Conservation (phyloP, 1,139 yeast genomes). For the Pichiaceae sp. region DNA sequence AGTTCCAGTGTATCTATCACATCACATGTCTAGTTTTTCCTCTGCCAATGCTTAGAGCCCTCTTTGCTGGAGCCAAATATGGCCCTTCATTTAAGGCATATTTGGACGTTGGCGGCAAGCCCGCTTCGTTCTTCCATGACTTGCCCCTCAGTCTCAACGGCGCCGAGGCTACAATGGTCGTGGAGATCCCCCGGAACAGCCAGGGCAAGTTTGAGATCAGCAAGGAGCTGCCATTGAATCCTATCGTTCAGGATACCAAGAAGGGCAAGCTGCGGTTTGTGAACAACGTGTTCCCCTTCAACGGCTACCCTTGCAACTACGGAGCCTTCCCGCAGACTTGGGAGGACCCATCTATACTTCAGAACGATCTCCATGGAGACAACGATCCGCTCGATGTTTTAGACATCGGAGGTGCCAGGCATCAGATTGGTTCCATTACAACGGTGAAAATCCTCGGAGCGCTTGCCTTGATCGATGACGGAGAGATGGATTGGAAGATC, state of each 20-base stretch:
- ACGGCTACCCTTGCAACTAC: slow-evolving; percentile 92
- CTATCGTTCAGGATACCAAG: slow-evolving; percentile 88
- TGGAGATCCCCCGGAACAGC: slow-evolving; percentile 94
- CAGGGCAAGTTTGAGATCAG: slow-evolving; percentile 90
- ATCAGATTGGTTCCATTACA: slow-evolving; percentile 67
- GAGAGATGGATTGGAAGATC: slow-evolving; percentile 97
- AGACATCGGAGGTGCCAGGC: slow-evolving; percentile 66
- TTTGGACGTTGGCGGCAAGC: slow-evolving; percentile 30
- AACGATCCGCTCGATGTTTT: slow-evolving; percentile 95
- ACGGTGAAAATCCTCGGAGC: slow-evolving; percentile 89
- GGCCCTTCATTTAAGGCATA: slow-evolving; percentile 37
- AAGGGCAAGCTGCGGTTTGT: slow-evolving; percentile 83
- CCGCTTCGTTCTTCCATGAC: slow-evolving; percentile 85
- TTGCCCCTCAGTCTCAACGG: slow-evolving; percentile 68
- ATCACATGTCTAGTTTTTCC: too few relatives aligned
- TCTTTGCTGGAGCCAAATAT: slow-evolving; percentile 37
- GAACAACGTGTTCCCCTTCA: slow-evolving; percentile 90
- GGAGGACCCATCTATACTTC: slow-evolving; percentile 54
- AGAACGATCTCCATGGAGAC: slow-evolving; percentile 61
- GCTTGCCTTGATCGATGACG: slow-evolving; percentile 91
- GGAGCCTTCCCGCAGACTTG: slow-evolving; percentile 99
- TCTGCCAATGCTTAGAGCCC: slow-evolving; percentile 25
- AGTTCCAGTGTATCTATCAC: too few relatives aligned
- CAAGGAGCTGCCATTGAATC: slow-evolving; percentile 68
- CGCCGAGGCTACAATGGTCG: slow-evolving; percentile 71